These are phyloP conservation scores for Calonectria pteridis DNA, from an alignment of 2,329 filamentous ascomycete genomes.

Conservation along the genomic window DNA sequence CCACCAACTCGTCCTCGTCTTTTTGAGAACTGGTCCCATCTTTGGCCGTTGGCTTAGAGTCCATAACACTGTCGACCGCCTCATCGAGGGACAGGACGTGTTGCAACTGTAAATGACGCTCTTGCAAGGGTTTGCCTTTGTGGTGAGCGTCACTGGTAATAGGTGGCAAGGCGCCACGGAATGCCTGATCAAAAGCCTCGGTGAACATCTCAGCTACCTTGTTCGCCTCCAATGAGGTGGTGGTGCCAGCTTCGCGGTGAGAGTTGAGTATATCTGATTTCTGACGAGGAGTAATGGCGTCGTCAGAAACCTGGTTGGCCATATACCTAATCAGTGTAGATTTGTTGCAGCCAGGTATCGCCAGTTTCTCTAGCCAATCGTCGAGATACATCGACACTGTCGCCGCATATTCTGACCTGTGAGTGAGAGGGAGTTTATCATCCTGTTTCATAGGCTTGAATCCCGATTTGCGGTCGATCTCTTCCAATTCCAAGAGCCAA, in stretches of 20 bases:
- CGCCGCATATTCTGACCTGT: constrained; percentile 64
- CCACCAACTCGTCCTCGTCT: constrained; percentile 56
- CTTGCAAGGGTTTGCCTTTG: constrained; percentile 45
- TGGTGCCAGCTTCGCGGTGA: constrained; percentile 55
- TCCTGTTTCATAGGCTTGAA: constrained; percentile 67
- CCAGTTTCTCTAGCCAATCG: constrained; percentile 63
- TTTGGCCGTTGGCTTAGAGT: constrained; percentile 66
- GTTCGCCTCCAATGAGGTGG: constrained; percentile 56
- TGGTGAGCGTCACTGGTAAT: neutral
- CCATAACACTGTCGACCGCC: constrained; percentile 65
- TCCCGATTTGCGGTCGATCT: constrained; percentile 68
- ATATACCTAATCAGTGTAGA: constrained; percentile 66
- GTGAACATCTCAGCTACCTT: constrained; percentile 64
- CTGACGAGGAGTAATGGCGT: constrained; percentile 66
- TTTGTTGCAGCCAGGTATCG: constrained; percentile 65
- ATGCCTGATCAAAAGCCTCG: constrained; percentile 69
- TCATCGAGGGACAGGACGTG: constrained; percentile 68
- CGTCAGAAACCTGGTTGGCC: constrained; percentile 61
- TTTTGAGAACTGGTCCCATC: constrained; percentile 52
- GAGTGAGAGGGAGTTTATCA: constrained; percentile 63
- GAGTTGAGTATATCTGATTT: constrained; percentile 65
- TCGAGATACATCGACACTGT: constrained; percentile 67
- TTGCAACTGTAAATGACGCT: constrained; percentile 56
- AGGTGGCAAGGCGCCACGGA: constrained; percentile 52
- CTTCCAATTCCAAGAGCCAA: constrained; percentile 70